Conservation (phyloP, 768 basidiomycete species). For the Porpolomopsis calyptriformis region DNA sequence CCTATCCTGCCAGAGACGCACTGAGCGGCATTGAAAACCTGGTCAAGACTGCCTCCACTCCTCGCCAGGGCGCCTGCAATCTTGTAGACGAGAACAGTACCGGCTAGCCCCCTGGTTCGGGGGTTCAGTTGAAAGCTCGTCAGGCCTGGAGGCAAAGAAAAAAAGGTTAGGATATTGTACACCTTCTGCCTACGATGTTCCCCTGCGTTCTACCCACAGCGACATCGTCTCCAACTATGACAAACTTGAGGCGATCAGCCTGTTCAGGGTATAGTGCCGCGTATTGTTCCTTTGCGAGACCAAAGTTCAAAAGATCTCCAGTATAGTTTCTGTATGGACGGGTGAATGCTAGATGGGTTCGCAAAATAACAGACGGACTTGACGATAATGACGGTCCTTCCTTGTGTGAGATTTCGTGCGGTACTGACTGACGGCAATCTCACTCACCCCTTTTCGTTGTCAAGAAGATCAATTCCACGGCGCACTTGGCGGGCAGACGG, state of each 20-base stretch:
- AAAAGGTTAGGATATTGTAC: no score
- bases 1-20: conserved; percentile 57
- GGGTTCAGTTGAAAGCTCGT: no score
- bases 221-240: conserved; percentile 86
- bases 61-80: conserved; percentile 76
- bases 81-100: conserved; percentile 80
- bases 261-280: conserved; percentile 60
- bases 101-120: conserved; percentile 81
- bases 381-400: conserved; percentile 71
- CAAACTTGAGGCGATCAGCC: conserved; percentile 57
- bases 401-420: conserved; percentile 1
- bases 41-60: conserved; percentile 53
- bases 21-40: conserved; percentile 57
- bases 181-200: conserved; percentile 77
- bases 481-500: conserved; percentile 81
- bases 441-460: conserved; percentile 58
- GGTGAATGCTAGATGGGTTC: neutral
- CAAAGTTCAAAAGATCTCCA: conserved; percentile 86
- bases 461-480: conserved; percentile 66
- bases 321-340: conserved; percentile 25
- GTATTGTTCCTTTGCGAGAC: conserved; percentile 78
- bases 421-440: neutral
- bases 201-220: conserved; percentile 76
- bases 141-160: no score
- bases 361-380: conserved; percentile 38